A percentile compares a stretch with the other conserved stretches of the same genome.
These are phyloP conservation scores for Delitschia confertaspora DNA, from an alignment of 495 filamentous ascomycete species.

Conservation along the genomic window DNA sequence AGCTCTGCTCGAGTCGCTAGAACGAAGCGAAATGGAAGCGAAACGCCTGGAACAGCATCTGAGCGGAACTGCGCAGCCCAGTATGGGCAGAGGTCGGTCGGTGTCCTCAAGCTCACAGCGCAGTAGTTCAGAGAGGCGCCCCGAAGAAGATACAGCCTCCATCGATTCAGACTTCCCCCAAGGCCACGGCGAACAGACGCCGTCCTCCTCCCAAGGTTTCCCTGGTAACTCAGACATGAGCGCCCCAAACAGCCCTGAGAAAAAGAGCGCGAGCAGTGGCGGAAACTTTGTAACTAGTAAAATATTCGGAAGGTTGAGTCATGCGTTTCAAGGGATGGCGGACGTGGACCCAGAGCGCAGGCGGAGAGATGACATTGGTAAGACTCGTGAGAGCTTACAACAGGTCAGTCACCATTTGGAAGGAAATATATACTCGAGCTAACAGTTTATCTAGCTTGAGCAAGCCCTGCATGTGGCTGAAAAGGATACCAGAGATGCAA, in stretches of 20 bases:
- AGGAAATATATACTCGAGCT: no score
- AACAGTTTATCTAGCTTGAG: constrained; percentile 55
- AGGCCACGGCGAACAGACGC: constrained; percentile 62
- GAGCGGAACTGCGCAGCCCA: constrained; percentile 47
- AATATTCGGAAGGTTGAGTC: constrained; percentile 89
- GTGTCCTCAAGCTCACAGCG: constrained; percentile 47
- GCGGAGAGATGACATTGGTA: constrained; percentile 84
- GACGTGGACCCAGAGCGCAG: constrained; percentile 93
- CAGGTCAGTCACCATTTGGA: constrained; percentile 45
- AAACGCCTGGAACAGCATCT: constrained; percentile 89
- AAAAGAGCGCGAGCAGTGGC: constrained; percentile 64
- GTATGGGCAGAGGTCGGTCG: constrained; percentile 48
- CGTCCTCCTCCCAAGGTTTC: constrained; percentile 45
- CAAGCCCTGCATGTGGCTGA: constrained; percentile 78
- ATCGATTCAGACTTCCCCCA: constrained; percentile 93
- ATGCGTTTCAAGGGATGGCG: constrained; percentile 90
- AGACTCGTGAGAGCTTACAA: constrained; percentile 68
- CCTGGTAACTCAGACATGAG: constrained; percentile 32
- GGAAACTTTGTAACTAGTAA: constrained; percentile 80
- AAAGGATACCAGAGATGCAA: constrained; percentile 86
- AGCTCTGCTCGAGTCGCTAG: constrained; percentile 66
- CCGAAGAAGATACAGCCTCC: constrained; percentile 62
- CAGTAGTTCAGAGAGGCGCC: constrained; percentile 34
- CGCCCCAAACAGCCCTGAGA: constrained; percentile 42
- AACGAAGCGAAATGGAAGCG: constrained; percentile 83